A percentile compares a stretch with the other conserved stretches of the same genome.
These are phyloP conservation scores for Phytophthora hybrid DNA, from an alignment of 352 stramenopile species.

Conservation along the genomic window DNA sequence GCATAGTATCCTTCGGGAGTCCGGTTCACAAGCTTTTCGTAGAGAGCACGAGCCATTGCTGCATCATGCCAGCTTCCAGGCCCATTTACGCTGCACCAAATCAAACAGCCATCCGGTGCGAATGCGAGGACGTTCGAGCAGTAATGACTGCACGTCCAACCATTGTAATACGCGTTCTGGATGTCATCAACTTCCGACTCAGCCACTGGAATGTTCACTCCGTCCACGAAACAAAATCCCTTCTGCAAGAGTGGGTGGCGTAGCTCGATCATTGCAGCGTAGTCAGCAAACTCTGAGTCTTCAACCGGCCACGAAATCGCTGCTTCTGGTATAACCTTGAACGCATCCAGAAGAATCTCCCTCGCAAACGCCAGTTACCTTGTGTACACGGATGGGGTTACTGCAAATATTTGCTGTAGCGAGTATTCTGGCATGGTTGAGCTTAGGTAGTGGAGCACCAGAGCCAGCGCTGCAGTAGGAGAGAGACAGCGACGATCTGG, in stretches of 20 bases:
- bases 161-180: constrained; percentile 35
- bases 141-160: constrained; percentile 31
- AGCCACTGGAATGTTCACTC: constrained; percentile 18
- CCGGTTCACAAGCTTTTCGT: constrained; percentile 19
- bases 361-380: constrained; percentile 1
- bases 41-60: constrained; percentile 16
- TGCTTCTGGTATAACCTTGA: too few relatives aligned
- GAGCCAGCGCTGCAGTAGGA: not conserved
- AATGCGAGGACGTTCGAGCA: constrained; percentile 28
- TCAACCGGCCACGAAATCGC: not conserved
- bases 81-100: constrained; percentile 12
- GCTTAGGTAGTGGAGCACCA: constrained; percentile 7
- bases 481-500: constrained; percentile 6
- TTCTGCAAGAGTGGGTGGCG: constrained; percentile 13
- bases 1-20: constrained; percentile 26
- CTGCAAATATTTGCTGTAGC: constrained; percentile 10
- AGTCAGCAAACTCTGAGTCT: not conserved
- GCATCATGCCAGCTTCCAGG: constrained; percentile 31
- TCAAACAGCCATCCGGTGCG: constrained; percentile 22
- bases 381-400: constrained; percentile 1
- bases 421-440: constrained; percentile 7
- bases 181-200: constrained; percentile 10
- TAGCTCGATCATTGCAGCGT: constrained; percentile 19
- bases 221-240: constrained; percentile 36
- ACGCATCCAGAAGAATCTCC: not conserved